These are phyloP conservation scores for Penicillium tannophilum DNA, from an alignment of 495 filamentous ascomycete species.

Conservation along the genomic window DNA sequence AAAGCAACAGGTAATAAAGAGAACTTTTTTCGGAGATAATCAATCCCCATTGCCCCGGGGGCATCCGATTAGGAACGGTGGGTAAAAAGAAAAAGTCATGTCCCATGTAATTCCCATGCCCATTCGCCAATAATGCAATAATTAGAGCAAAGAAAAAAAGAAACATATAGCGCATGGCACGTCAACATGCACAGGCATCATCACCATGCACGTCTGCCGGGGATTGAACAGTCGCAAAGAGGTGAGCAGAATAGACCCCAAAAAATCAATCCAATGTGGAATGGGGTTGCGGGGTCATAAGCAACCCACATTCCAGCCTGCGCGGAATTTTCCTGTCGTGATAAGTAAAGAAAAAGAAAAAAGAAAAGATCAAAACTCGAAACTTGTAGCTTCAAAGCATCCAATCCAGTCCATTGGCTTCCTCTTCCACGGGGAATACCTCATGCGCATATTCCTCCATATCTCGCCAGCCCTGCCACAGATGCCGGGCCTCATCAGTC, in stretches of 20 bases:
- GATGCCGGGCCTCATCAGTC: slow-evolving; percentile 69
- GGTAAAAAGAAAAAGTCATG: slow-evolving; percentile 19
- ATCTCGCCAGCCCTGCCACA: slow-evolving; percentile 90
- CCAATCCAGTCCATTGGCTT: slow-evolving; percentile 90
- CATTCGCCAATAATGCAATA: slow-evolving; percentile 40
- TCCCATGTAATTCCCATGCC: slow-evolving; percentile 40
- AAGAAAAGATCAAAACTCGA: slow-evolving; percentile 8
- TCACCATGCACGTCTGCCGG: slow-evolving; percentile 33
- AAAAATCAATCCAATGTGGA: slow-evolving; percentile 5
- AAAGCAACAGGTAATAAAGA: slow-evolving; percentile 8
- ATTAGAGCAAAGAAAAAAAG: slow-evolving; percentile 19
- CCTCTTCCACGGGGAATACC: slow-evolving; percentile 92
- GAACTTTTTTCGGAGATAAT: slow-evolving; percentile 13
- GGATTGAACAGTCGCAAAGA: slow-evolving; percentile 23
- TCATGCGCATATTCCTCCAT: slow-evolving; percentile 96
- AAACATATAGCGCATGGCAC: slow-evolving; percentile 15
- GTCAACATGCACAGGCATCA: slow-evolving; percentile 33
- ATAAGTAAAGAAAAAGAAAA: slow-evolving; percentile 8
- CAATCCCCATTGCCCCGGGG: slow-evolving; percentile 1
- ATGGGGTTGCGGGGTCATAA: slow-evolving; percentile 3
- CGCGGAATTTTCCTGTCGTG: slow-evolving; percentile 1
- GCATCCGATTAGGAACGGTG: slow-evolving; percentile 26
- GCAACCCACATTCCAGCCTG: slow-evolving; percentile 2
- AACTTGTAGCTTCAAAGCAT: slow-evolving; percentile 58
- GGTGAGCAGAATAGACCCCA: background rate